Percentiles rank a stretch among this genome's conserved stretches.
These are phyloP conservation scores for Lomentospora prolificans DNA, from an alignment of 2,329 filamentous ascomycete species.

Conservation along the genomic window DNA sequence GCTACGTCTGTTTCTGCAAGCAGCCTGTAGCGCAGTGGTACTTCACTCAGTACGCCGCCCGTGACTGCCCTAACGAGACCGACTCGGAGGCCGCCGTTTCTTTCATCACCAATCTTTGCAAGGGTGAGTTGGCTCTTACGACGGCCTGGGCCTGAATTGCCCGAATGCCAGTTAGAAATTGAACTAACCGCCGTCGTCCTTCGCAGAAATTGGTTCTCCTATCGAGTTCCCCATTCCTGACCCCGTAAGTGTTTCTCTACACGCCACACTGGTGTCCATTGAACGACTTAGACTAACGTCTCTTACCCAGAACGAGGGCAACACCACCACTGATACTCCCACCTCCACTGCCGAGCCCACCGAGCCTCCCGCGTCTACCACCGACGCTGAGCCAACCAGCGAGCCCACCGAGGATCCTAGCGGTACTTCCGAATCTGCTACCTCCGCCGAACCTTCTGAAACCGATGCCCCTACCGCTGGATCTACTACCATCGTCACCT, in stretches of 20 bases:
- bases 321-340: neutral
- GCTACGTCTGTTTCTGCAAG: neutral
- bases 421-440: too few species aligned
- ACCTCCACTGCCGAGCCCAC: neutral
- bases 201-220: neutral
- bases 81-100: neutral
- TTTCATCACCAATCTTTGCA: neutral
- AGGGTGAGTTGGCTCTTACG: neutral
- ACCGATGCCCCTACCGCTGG: neutral
- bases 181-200: neutral
- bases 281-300: neutral
- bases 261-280: neutral
- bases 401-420: neutral
- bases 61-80: neutral
- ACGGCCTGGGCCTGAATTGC: neutral
- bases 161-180: too few species aligned
- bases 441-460: neutral
- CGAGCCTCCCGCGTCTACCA: neutral
- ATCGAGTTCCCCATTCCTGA: neutral
- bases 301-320: neutral
- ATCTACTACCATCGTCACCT: neutral
- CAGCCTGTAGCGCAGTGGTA: neutral
- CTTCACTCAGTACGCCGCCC: neutral
- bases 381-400: neutral
- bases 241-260: neutral